These are phyloP conservation scores for Nannochloris sp. DNA, from an alignment of 139 green algal genomes.

Conservation along the genomic window DNA sequence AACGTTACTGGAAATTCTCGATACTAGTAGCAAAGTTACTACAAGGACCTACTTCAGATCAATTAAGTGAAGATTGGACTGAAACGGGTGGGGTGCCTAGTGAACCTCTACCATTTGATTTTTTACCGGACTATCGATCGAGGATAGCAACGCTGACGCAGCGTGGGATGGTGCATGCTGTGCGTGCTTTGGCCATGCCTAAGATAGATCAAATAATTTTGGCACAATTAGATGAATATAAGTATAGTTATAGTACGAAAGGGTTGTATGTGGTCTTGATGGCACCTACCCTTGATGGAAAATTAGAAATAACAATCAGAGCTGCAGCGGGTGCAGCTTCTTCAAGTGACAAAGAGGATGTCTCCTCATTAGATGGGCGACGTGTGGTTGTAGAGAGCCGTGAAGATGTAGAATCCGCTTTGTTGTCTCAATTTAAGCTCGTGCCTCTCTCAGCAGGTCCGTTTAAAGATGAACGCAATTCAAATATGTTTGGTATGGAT, in stretches of 20 bases:
- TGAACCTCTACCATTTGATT: slow-evolving; percentile 17
- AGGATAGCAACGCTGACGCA: slow-evolving; percentile 24
- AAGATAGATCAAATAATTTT: background rate
- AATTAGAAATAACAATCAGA: no score
- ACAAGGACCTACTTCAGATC: background rate
- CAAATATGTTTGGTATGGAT: background rate
- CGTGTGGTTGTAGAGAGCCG: background rate
- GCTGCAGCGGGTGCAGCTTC: no score
- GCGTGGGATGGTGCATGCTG: slow-evolving; percentile 23
- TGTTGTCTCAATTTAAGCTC: background rate
- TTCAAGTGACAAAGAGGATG: no score
- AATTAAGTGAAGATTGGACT: background rate
- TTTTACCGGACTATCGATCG: slow-evolving; percentile 19
- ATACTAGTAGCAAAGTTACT: slow-evolving; percentile 1
- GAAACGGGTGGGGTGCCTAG: no score
- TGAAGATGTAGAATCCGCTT: background rate
- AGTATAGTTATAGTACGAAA: background rate
- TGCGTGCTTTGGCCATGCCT: background rate
- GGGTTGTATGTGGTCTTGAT: background rate
- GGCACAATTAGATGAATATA: no score
- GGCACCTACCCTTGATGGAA: background rate
- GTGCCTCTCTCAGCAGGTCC: no score
- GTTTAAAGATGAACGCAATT: background rate
- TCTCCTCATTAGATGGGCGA: no score
- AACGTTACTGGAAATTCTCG: slow-evolving; percentile 31